phyloP scores from a whole-genome alignment of 192 early-diverging fungal species.

The Obelidium mucronatum region DNA sequence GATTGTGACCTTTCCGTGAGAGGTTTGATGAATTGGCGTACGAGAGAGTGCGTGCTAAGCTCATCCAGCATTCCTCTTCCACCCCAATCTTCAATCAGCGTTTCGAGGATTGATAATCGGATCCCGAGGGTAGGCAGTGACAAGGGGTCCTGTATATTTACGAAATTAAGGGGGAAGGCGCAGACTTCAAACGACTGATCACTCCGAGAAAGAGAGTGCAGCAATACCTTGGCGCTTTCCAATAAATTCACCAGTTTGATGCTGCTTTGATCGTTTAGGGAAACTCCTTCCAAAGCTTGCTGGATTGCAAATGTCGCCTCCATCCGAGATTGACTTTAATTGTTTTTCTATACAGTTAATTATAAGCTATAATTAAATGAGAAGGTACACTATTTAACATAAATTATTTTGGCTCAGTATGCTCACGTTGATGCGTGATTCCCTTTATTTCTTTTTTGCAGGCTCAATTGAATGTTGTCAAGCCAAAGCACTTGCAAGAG shows the following conservation, averaged over 20 bases:
- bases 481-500: neutral
- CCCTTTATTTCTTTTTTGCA: neutral
- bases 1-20: neutral
- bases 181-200: too few species aligned
- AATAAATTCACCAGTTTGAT: too few species aligned
- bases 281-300: too few species aligned
- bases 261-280: too few species aligned
- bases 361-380: too few species aligned
- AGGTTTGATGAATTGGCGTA: slow-evolving; percentile 26
- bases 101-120: slow-evolving; percentile 24
- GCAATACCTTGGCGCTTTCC: too few species aligned
- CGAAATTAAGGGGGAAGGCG: slow-evolving; percentile 2
- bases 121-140: neutral
- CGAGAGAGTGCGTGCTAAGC: slow-evolving; percentile 11
- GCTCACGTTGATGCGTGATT: neutral
- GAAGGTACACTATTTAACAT: too few species aligned
- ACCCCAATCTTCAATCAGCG: slow-evolving; percentile 38
- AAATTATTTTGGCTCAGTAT: neutral
- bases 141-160: neutral
- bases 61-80: slow-evolving; percentile 25
- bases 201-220: too few species aligned
- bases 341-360: too few species aligned
- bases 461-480: neutral
- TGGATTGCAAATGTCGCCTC: neutral
- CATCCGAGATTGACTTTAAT: neutral